These are phyloP conservation scores for Alopecurus myosuroides DNA, from an alignment of 176 grass and related monocot species.

Conservation along the genomic window DNA sequence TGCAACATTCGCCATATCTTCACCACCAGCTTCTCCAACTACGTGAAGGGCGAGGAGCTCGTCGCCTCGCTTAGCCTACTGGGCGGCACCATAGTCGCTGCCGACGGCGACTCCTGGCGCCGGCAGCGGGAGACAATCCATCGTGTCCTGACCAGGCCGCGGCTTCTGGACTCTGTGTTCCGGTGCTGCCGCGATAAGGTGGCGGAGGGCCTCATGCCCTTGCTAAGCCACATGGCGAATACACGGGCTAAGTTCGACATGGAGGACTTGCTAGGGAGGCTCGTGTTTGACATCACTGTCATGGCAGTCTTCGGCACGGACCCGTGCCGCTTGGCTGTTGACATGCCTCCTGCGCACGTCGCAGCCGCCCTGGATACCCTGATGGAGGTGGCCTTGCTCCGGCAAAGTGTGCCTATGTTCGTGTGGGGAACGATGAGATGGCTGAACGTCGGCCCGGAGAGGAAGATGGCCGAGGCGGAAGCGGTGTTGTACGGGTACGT, in stretches of 20 bases:
- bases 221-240: background rate
- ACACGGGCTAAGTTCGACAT: background rate
- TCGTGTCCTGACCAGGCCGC: background rate
- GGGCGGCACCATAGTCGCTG: background rate
- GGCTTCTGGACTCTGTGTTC: background rate
- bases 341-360: background rate
- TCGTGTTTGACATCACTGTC: background rate
- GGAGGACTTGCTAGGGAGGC: background rate
- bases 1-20: background rate
- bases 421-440: slow-evolving; percentile 25
- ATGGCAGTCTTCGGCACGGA: background rate
- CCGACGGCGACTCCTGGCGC: background rate
- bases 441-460: slow-evolving; percentile 6
- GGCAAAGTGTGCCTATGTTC: background rate
- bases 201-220: background rate
- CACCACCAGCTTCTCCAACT: background rate
- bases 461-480: background rate
- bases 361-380: background rate
- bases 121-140: background rate
- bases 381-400: background rate
- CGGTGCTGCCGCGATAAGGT: background rate
- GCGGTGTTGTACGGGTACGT: slow-evolving; percentile 5
- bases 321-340: background rate
- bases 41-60: background rate
- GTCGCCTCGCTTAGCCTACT: background rate